A percentile compares a stretch with the other conserved stretches of the same genome.
These are phyloP conservation scores for Colletotrichum godetiae DNA, from an alignment of 2,329 filamentous ascomycete genomes.

Conservation along the genomic window DNA sequence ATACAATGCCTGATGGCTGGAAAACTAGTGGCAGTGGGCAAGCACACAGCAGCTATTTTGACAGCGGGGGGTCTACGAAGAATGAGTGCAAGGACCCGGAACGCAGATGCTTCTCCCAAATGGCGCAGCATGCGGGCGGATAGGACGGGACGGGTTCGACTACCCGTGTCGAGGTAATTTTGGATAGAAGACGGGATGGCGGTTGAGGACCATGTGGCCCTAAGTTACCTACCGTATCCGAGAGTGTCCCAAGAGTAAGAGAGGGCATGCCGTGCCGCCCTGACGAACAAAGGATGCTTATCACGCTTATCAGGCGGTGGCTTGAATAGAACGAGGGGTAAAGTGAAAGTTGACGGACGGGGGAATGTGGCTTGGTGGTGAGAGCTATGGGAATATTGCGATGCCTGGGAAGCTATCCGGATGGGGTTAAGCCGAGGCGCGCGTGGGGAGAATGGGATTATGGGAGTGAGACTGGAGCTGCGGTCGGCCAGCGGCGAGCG, in stretches of 20 bases:
- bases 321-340: not conserved
- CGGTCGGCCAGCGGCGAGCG: constrained; percentile 36
- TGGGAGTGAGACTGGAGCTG: not conserved
- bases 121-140: not conserved
- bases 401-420: not conserved
- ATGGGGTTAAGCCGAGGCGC: not conserved
- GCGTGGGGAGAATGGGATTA: not conserved
- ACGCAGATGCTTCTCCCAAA: constrained; percentile 12
- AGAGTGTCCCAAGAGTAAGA: not conserved
- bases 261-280: not conserved
- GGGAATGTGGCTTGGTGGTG: not conserved
- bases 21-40: not conserved
- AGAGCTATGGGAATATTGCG: not conserved
- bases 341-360: not conserved
- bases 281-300: not conserved
- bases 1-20: not conserved
- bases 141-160: not conserved
- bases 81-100: constrained; percentile 35
- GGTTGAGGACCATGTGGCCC: not conserved
- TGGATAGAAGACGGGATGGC: not conserved
- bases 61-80: constrained; percentile 29
- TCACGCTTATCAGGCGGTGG: not conserved
- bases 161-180: not conserved
- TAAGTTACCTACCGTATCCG: not conserved
- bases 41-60: constrained; percentile 19